Percentiles rank a stretch among this genome's conserved stretches.
Conservation (phyloP, 345 rosid species). For the Gossypium rotundifolium region DNA sequence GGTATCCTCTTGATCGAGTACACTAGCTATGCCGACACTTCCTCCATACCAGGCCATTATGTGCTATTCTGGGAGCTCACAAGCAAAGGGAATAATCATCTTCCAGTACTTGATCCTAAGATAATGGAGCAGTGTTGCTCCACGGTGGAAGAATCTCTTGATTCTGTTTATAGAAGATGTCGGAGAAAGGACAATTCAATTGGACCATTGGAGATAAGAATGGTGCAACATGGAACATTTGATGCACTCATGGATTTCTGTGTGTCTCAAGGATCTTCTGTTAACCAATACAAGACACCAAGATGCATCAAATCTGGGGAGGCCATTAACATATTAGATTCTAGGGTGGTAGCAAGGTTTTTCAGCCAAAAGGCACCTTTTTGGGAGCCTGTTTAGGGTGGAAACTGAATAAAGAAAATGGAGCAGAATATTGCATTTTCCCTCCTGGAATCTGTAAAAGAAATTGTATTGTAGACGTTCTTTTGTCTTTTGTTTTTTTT, state of each 20-base stretch:
- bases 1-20: slow-evolving; percentile 69
- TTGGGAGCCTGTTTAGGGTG: slow-evolving; percentile 69
- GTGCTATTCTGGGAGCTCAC: slow-evolving; percentile 87
- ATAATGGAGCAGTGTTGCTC: slow-evolving; percentile 78
- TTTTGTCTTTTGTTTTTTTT: not conserved
- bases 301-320: slow-evolving; percentile 73
- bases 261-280: slow-evolving; percentile 78
- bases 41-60: slow-evolving; percentile 83
- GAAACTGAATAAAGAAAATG: slow-evolving; percentile 16
- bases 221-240: slow-evolving; percentile 65
- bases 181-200: slow-evolving; percentile 73
- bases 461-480: slow-evolving; percentile 20
- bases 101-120: slow-evolving; percentile 34
- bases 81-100: slow-evolving; percentile 17
- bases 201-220: slow-evolving; percentile 80
- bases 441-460: slow-evolving; percentile 6
- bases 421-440: not conserved
- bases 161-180: slow-evolving; percentile 79
- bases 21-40: slow-evolving; percentile 74
- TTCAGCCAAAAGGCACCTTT: slow-evolving; percentile 56
- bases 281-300: slow-evolving; percentile 93
- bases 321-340: slow-evolving; percentile 58
- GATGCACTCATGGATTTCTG: slow-evolving; percentile 86
- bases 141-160: slow-evolving; percentile 71
- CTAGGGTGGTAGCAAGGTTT: slow-evolving; percentile 59